A percentile compares a stretch with the other conserved stretches of the same genome.
Evolutionary conservation across 192 early-diverging fungal genomes (phyloP).

Genomic region (Mortierella claussenii): DNA sequence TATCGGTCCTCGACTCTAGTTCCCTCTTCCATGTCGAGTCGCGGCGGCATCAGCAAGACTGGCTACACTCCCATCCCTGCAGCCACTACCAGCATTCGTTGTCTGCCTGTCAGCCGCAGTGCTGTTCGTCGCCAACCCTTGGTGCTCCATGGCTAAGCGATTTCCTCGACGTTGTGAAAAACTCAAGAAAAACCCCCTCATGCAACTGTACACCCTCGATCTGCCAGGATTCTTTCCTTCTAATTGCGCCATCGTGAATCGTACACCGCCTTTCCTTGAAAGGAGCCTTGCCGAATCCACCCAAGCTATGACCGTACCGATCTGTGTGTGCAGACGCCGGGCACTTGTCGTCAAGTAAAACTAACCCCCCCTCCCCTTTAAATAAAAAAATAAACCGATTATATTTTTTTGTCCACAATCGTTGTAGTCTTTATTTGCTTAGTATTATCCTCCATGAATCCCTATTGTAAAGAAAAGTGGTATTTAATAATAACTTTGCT

Average conservation of each 20-base stretch:
- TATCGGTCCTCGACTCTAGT: conserved; percentile 44
- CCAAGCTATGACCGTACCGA: conserved; percentile 50
- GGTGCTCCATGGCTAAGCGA: conserved; percentile 27
- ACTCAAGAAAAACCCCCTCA: conserved; percentile 3
- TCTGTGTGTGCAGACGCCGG: conserved; percentile 38
- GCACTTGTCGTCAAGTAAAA: conserved; percentile 55
- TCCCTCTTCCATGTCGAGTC: conserved; percentile 42
- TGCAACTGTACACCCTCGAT: conserved; percentile 46
- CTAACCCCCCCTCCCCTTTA: neutral
- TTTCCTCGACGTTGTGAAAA: conserved; percentile 6
- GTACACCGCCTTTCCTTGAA: conserved; percentile 43
- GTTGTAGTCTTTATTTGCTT: too few relatives aligned
- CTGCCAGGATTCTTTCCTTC: conserved; percentile 19
- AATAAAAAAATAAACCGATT: too few relatives aligned
- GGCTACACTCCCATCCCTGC: conserved; percentile 36
- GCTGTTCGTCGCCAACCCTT: conserved; percentile 44
- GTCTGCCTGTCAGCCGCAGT: conserved; percentile 35
- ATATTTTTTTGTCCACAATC: too few relatives aligned
- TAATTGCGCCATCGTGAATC: conserved; percentile 39
- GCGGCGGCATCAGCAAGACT: conserved; percentile 52
- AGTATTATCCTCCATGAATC: too few relatives aligned
- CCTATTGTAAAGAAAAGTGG: too few relatives aligned
- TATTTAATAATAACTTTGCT: too few relatives aligned
- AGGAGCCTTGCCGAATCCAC: conserved; percentile 52
- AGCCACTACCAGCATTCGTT: conserved; percentile 44